Evolutionary conservation across 2,329 filamentous ascomycete species (phyloP), one percentile per base, ranked within the genome.

Genomic region (Madurella fahalii): DNA sequence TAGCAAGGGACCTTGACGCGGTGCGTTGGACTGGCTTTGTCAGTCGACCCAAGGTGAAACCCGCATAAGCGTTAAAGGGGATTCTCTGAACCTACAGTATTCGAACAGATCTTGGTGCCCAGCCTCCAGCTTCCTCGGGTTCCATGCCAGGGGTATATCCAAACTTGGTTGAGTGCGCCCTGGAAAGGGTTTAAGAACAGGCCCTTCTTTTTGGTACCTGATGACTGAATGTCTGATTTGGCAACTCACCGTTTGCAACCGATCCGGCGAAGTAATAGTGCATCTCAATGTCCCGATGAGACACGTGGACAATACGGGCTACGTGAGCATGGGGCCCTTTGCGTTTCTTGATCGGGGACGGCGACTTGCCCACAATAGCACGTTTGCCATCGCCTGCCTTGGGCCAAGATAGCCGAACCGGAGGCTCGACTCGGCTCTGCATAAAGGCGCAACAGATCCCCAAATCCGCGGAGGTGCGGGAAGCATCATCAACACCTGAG

Each of bases 1-100:
- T 62, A 15, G 60, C 41, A 2, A 67, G 61, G n/a, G 63, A 59
- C 25, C 43, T 45, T 4, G 59, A 63, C 5, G 65, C 65, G n/a
- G 47, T 37, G 9, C n/a, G 43, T 15, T 54, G 57, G 39, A 59
- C 47, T 49, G 39, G 15, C 15, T 13, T 13, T 32, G 47, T 49
- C 16, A 18, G 39, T 20, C 25, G 25, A 20, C 12, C 7, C 25
- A 25, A 25, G 25, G 25, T 4, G 7, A 7, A 4, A 25, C 25
- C 25, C 25, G 25, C 25, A 25, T 25, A 25, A 4, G 7, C 25
- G 4, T 7, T 25, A 7, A 7, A 7, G 7, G 4, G 25, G 25
- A 25, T 7, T 25, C 4, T 25, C 25, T 40, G 25, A 41, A 49
- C 47, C 8, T 25, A 49, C 47, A 55, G 40, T 53, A 16, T 17